phyloP scores from a whole-genome alignment of 1,284 basidiomycete species.

The Tylopilus sp. region DNA sequence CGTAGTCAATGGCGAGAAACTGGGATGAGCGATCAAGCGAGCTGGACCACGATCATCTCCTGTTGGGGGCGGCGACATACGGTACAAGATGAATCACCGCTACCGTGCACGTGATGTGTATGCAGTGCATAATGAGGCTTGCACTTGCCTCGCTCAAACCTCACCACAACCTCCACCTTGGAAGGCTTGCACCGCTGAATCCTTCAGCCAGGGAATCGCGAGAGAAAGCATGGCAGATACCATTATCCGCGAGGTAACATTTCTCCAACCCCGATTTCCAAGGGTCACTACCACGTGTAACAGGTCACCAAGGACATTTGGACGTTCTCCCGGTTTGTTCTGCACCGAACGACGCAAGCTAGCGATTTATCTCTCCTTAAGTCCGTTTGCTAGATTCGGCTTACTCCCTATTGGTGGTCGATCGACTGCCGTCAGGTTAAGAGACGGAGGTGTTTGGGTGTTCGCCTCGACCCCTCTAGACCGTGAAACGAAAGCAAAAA shows the following conservation, averaged over 20 bases:
- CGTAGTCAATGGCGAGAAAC: too few species aligned
- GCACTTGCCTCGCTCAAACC: conserved; percentile 5
- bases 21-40: too few species aligned
- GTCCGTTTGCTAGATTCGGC: conserved; percentile 66
- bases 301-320: conserved; percentile 59
- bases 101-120: too few species aligned
- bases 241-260: conserved; percentile 30
- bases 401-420: conserved; percentile 73
- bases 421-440: conserved; percentile 77
- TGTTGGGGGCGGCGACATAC: too few species aligned
- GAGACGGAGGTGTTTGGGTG: conserved; percentile 73
- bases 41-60: too few species aligned
- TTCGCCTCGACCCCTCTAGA: conserved; percentile 81
- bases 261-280: background rate
- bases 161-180: conserved; percentile 18
- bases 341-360: background rate
- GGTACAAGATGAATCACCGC: too few species aligned
- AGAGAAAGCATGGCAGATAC: conserved; percentile 24
- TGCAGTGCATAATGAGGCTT: too few species aligned
- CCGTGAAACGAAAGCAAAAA: conserved; percentile 62
- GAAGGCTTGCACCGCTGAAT: conserved; percentile 6
- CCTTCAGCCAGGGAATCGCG: background rate
- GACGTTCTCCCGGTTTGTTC: conserved; percentile 63
- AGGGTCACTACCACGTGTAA: conserved; percentile 4
- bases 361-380: conserved; percentile 29